These are phyloP conservation scores for Caloboletus inedulis DNA, from an alignment of 1,284 basidiomycete genomes.

Conservation along the genomic window DNA sequence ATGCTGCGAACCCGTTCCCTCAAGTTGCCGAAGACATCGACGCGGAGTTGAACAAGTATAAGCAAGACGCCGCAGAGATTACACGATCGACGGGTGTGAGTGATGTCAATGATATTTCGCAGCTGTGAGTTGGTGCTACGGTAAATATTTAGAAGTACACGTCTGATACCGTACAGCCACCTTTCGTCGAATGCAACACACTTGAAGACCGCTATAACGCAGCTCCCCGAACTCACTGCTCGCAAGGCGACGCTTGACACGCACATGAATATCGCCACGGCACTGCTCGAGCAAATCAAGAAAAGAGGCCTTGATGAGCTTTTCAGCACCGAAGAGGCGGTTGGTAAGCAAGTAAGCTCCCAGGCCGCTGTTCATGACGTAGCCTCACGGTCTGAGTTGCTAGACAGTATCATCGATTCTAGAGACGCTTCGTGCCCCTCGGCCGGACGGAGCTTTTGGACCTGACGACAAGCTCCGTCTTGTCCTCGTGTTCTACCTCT, in stretches of 20 bases:
- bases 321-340: constrained; percentile 94
- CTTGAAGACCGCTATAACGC: constrained; percentile 96
- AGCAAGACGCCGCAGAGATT: constrained; percentile 95
- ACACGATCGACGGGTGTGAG: constrained; percentile 95
- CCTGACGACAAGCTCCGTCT: constrained; percentile 89
- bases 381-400: constrained; percentile 8
- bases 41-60: constrained; percentile 89
- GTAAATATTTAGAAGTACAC: neutral
- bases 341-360: constrained; percentile 67
- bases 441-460: constrained; percentile 65
- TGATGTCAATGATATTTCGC: constrained; percentile 92
- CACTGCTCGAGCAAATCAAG: constrained; percentile 95
- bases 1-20: constrained; percentile 95
- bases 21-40: constrained; percentile 99
- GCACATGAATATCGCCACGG: constrained; percentile 99
- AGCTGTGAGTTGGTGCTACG: constrained; percentile 61
- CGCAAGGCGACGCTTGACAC: constrained; percentile 96
- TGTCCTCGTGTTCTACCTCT: constrained; percentile 91
- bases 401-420: constrained; percentile 80
- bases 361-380: neutral
- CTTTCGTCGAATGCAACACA: constrained; percentile 94
- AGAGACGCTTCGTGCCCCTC: constrained; percentile 71
- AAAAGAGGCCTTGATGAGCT: constrained; percentile 92
- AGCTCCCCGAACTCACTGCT: constrained; percentile 95
- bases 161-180: constrained; percentile 48